Percentiles rank a stretch among this genome's conserved stretches.
These are phyloP conservation scores for Auriscalpium vulgare DNA, from an alignment of 768 basidiomycete species.

Conservation along the genomic window DNA sequence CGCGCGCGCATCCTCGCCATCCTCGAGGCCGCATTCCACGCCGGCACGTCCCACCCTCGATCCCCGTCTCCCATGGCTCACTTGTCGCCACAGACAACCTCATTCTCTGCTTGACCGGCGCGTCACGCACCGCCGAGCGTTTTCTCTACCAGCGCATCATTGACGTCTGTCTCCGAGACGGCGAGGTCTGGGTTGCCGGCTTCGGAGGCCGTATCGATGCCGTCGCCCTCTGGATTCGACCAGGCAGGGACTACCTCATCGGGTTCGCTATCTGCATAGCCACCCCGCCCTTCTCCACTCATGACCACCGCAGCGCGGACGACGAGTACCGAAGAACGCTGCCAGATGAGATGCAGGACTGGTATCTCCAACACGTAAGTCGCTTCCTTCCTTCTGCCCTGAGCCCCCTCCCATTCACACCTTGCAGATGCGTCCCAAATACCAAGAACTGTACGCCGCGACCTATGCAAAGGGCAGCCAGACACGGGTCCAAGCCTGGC, in stretches of 20 bases:
- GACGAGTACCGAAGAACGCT: background rate
- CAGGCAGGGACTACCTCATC: background rate
- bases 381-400: background rate
- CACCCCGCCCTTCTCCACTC: background rate
- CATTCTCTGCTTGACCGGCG: slow-evolving; percentile 2
- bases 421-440: background rate
- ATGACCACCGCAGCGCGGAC: background rate
- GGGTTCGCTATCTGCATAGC: background rate
- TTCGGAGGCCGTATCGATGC: background rate
- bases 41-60: background rate
- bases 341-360: background rate
- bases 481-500: background rate
- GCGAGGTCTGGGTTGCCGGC: slow-evolving; percentile 7
- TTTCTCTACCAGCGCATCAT: background rate
- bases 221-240: slow-evolving; percentile 4
- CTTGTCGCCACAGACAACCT: background rate
- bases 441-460: background rate
- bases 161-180: background rate
- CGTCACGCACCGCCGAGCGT: background rate
- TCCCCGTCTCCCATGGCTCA: background rate
- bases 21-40: background rate
- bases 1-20: background rate
- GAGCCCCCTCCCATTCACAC: background rate
- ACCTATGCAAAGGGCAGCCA: background rate
- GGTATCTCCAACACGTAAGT: background rate